Base-by-base conservation (phyloP, 2,329 filamentous ascomycete genomes). In the Rachicladosporium sp. region DNA sequence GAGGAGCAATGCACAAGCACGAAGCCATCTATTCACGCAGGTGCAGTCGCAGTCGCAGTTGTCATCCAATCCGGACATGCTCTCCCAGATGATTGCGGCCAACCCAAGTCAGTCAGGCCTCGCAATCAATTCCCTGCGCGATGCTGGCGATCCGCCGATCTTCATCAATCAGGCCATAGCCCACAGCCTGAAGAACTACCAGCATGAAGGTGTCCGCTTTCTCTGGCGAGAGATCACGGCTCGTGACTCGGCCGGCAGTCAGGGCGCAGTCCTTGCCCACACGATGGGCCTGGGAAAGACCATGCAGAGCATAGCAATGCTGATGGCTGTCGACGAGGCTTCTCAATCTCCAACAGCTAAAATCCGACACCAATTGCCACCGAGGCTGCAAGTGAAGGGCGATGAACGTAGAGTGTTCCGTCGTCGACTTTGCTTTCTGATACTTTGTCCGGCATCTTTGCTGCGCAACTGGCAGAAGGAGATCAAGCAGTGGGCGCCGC, bases 261-360 rank as follows among this genome's bases (percentile, higher is more conserved):
- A 87, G 58, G 87, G 87, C 2, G 93, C 84, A 54, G 69, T 93
- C 9, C 68, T 94, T 12, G 82, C 87, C 4, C 87, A 94, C 57
- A 85, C 83, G 0, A 94, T 94, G 87, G 88, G 88, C 1, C 64
- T 94, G 2, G 87, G 87, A 10, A 95, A 94, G 64, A 93, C 87
- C 0, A 86, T 93, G 79, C 87, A 94, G 63, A 70, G 69, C 4
- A 85, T 94, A 43, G 82, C 85, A 1, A 65, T 94, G n/a, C 70
- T 95, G 4, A 71, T 82, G 10, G 78, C 83, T 0, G 73, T 94
- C 44, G 69, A 77, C 4, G 72, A 83, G 48, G 75, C 84, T 3
- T 69, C 76, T 3, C 55, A 57, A 12, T 88, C 82, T 0, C 23
- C 57, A 0, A 72, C 87, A 39, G 58, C 63, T 1, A 57, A 64